A percentile compares a stretch with the other conserved stretches of the same genome.
Evolutionary conservation across 2,329 filamentous ascomycete genomes (phyloP).

Genomic region (Penicillium hordei): DNA sequence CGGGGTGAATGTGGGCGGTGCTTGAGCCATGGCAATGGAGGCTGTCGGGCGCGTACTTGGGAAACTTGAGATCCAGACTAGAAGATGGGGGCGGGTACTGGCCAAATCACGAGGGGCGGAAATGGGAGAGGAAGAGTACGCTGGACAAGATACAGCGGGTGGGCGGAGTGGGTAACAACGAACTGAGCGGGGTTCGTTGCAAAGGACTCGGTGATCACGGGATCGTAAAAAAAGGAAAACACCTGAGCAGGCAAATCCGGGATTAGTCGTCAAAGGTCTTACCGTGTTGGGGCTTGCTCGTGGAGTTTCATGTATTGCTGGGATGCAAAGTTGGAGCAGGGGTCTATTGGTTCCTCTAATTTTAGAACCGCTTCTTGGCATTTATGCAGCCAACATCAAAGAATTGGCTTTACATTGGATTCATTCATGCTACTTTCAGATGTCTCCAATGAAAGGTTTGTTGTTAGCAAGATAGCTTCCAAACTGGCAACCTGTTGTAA

Average conservation of each 20-base stretch:
- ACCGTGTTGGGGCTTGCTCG: background rate
- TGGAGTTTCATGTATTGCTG: slow-evolving; percentile 1
- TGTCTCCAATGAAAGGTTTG: background rate
- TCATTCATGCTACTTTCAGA: background rate
- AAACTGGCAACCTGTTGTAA: background rate
- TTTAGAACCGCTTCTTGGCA: background rate
- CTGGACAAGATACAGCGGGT: background rate
- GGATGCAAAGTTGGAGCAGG: background rate
- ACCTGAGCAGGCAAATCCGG: background rate
- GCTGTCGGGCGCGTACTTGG: background rate
- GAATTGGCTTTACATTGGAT: background rate
- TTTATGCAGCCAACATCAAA: background rate
- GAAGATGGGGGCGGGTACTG: background rate
- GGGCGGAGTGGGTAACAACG: background rate
- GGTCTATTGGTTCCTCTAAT: slow-evolving; percentile 1
- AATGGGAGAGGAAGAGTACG: background rate
- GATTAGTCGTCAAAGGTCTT: background rate
- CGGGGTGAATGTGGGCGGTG: slow-evolving; percentile 18
- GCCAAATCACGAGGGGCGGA: background rate
- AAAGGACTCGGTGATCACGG: background rate
- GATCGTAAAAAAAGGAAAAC: background rate
- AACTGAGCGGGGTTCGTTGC: background rate
- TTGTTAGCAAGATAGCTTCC: background rate
- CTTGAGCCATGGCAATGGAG: background rate
- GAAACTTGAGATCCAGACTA: background rate